phyloP scores from a whole-genome alignment of 345 rosid genomes.

The Salix arbutifolia region DNA sequence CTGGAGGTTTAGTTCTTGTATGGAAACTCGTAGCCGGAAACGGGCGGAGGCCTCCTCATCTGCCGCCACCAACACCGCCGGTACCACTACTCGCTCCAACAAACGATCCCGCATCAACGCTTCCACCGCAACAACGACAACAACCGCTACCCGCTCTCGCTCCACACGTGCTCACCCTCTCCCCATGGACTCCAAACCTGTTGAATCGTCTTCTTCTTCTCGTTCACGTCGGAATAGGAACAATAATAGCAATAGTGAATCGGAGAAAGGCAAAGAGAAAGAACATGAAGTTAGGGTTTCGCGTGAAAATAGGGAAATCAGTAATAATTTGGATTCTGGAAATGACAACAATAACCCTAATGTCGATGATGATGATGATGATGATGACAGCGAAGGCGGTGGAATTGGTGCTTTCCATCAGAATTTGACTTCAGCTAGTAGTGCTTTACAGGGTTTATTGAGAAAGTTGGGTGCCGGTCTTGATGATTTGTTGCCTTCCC shows the following conservation, averaged over 20 bases:
- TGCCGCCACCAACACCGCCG: constrained; percentile 67
- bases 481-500: constrained; percentile 84
- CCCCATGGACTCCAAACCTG: constrained; percentile 65
- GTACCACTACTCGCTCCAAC: constrained; percentile 73
- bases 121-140: constrained; percentile 12
- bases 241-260: constrained; percentile 20
- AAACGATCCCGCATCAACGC: constrained; percentile 59
- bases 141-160: constrained; percentile 41
- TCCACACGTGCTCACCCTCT: constrained; percentile 34
- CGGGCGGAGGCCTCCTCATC: constrained; percentile 99
- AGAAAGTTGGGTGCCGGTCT: constrained; percentile 96
- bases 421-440: constrained; percentile 90
- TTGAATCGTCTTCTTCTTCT: constrained; percentile 71
- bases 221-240: constrained; percentile 54
- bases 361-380: constrained; percentile 73
- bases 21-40: constrained; percentile 99
- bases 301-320: constrained; percentile 48
- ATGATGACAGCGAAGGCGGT: constrained; percentile 83
- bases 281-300: constrained; percentile 62
- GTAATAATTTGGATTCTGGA: constrained; percentile 51
- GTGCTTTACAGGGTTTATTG: constrained; percentile 85
- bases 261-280: constrained; percentile 93
- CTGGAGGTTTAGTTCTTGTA: constrained; percentile 66
- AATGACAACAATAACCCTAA: constrained; percentile 18
- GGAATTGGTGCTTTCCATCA: constrained; percentile 67